Base-by-base conservation (phyloP, 257 asterid species). In the Orobanche coerulescens region DNA sequence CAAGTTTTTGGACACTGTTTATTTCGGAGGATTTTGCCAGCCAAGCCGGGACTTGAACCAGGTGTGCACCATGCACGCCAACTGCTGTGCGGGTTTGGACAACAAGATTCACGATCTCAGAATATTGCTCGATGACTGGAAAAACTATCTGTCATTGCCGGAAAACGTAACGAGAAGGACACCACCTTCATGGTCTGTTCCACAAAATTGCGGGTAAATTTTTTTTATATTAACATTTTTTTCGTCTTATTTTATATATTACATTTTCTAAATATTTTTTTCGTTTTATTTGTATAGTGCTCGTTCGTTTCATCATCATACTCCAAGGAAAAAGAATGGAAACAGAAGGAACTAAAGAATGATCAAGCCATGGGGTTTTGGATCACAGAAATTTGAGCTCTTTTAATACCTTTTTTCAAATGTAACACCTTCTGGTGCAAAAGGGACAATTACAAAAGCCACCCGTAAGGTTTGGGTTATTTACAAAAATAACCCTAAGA, bases 31-130 rank as follows among this genome's bases (percentile, higher is more conserved):
- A 39, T 75, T 83, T 65, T 86, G 89, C 47, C 30, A 72, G 63
- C 82, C 82, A 1, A 81, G 85, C 71, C 73, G 72, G 24, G 79
- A 86, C 25, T 37, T 86, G 54, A 67, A 76, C 40, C 16, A 42
- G 36, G 84, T 76, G 2, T 65, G 78, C 73, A 82, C 86, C 26
- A 80, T 85, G 94, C 88, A 82, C 71, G 89, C 93, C 8, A 86
- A 84, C 62, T 86, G 92, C 25, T 86, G 95, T 53, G 63, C 47
- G 20, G 85, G 92, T 8, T 25, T 86, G 46, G 83, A 71, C n/a
- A 79, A 75, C 23, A 83, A 85, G 61, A 72, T 85, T 4, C 81
- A 77, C 36, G 88, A 81, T 48, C 77, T 85, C 9, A 72, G 56
- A 57, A 73, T 83, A 31, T 28, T 76, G 67, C 65, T 85, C 2